Conservation (phyloP, 139 green algal genomes). For the Asterochloris sp. region DNA sequence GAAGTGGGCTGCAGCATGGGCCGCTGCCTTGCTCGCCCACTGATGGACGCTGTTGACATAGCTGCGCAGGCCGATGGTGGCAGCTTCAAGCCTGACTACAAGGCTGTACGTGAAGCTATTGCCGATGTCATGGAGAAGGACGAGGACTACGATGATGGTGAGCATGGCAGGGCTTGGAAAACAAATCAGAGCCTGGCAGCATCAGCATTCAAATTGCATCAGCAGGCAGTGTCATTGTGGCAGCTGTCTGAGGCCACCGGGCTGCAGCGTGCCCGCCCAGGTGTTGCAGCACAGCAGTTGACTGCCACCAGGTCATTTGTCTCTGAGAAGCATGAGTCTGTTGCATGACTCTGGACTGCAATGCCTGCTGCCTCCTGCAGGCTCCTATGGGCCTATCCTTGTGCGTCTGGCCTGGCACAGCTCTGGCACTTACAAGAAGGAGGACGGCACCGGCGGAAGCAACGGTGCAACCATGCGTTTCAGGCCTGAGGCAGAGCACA, state of each 20-base stretch:
- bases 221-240: background rate
- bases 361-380: background rate
- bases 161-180: background rate
- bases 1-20: too few relatives aligned
- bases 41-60: too few relatives aligned
- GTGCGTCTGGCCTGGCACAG: slow-evolving; percentile 81
- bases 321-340: background rate
- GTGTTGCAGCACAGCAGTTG: background rate
- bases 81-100: slow-evolving; percentile 62
- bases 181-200: background rate
- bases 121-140: slow-evolving; percentile 59
- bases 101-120: slow-evolving; percentile 63
- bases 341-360: background rate
- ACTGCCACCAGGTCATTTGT: background rate
- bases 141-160: slow-evolving; percentile 77
- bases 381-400: slow-evolving; percentile 65
- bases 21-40: too few relatives aligned
- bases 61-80: too few relatives aligned
- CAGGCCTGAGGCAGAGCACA: slow-evolving; percentile 64
- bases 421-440: slow-evolving; percentile 83
- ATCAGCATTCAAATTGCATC: background rate
- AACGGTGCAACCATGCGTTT: slow-evolving; percentile 90
- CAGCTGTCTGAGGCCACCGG: too few relatives aligned
- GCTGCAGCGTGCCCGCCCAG: too few relatives aligned
- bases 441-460: slow-evolving; percentile 55